phyloP scores from a whole-genome alignment of 192 early-diverging fungal species.

The Podila epigama region DNA sequence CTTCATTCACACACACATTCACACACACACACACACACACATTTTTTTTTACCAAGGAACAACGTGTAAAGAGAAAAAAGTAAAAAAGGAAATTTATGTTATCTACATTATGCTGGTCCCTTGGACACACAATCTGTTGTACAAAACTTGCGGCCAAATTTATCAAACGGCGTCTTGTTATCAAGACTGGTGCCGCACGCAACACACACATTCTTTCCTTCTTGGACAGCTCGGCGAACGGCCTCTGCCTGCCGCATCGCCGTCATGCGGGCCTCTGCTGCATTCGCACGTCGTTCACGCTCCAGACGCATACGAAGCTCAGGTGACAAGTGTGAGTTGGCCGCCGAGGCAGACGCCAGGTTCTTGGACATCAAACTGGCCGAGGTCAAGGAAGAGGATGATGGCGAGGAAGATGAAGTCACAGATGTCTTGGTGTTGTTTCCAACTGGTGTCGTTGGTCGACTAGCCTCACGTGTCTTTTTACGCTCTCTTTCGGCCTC shows the following conservation, averaged over 20 bases:
- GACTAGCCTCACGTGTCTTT: slow-evolving; percentile 52
- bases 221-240: slow-evolving; percentile 29
- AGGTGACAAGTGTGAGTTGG: slow-evolving; percentile 60
- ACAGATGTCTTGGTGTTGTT: slow-evolving; percentile 13
- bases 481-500: slow-evolving; percentile 66
- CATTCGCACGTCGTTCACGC: slow-evolving; percentile 79
- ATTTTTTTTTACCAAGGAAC: no score
- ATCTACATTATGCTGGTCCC: slow-evolving; percentile 20
- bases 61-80: background rate
- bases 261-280: slow-evolving; percentile 74
- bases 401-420: slow-evolving; percentile 9
- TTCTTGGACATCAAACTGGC: slow-evolving; percentile 24
- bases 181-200: slow-evolving; percentile 67
- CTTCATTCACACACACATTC: no score
- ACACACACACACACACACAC: no score
- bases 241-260: slow-evolving; percentile 15
- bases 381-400: slow-evolving; percentile 10
- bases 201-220: slow-evolving; percentile 60
- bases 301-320: slow-evolving; percentile 77
- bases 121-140: slow-evolving; percentile 57
- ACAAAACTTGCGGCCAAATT: slow-evolving; percentile 72
- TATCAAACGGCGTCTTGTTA: slow-evolving; percentile 73
- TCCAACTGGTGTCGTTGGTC: slow-evolving; percentile 33
- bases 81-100: background rate
- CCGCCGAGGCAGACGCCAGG: slow-evolving; percentile 24